Base-by-base conservation (phyloP, 2,329 filamentous ascomycete genomes). In the Diaporthe amygdali region DNA sequence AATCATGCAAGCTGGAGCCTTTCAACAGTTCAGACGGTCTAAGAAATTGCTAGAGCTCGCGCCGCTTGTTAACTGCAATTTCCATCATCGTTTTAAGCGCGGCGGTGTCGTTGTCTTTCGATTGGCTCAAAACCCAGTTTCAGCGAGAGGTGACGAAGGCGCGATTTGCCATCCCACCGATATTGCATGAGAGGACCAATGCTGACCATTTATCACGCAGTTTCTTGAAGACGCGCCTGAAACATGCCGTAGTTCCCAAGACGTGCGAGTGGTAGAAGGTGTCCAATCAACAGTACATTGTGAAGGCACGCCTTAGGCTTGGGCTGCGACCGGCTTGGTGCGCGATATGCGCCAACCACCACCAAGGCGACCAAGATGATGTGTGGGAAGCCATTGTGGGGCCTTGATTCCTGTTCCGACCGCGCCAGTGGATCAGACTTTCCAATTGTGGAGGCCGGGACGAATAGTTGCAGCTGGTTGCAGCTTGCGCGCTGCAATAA, bases 341-440 rank as follows among this genome's bases (percentile, higher is more conserved):
- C 64, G 30, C 51, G 64, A 30, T 41, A 51, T 37, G 68, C 71
- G 56, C 69, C 71, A 73, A 70, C 69, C 51, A 71, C 63, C 64
- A 41, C 30, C 15, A 41, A 37, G 66, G 30, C 41, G 49, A 61
- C 46, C 69, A 47, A 59, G 49, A n/a, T 22, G 25, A 17, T 67
- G 27, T 63, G 61, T 70, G 47, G 34, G 47, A 44, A 44, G 27
- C 44, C 47, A 10, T 34, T 66, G 71, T 66, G 71, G 71, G 54
- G 68, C 71, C 41, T 64, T 25, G 3, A 44, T 41, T 54, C 55
- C 51, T 46, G 22, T 56, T 55, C 27, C 44, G 51, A 70, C 30
- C 46, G 64, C 63, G 67, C 56, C 54, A 52, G 61, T 67, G 49
- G 56, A 49, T 27, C 69, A 30, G 59, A 46, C 30, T 59, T 52